These are phyloP conservation scores for Melanogaster broomeanus DNA, from an alignment of 768 basidiomycete genomes.

Conservation along the genomic window DNA sequence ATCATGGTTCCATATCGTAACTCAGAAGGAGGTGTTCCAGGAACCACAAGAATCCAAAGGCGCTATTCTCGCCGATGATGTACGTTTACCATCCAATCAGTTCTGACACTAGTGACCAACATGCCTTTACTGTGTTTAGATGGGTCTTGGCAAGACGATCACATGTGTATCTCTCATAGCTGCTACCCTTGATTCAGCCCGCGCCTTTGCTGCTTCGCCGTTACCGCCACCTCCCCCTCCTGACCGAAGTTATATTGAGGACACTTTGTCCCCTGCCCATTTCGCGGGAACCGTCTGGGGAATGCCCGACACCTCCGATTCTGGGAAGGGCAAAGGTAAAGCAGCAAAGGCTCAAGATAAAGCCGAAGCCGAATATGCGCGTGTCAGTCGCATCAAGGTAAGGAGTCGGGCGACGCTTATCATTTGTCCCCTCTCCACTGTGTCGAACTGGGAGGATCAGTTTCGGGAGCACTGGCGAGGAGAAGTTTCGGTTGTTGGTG, in stretches of 20 bases:
- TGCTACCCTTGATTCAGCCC: slow-evolving; percentile 74
- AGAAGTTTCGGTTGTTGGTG: slow-evolving; percentile 80
- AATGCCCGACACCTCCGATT: slow-evolving; percentile 60
- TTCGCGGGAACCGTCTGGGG: slow-evolving; percentile 84
- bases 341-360: slow-evolving; percentile 68
- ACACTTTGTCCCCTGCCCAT: slow-evolving; percentile 49
- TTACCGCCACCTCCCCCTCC: slow-evolving; percentile 47
- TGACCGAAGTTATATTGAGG: slow-evolving; percentile 31
- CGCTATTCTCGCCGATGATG: slow-evolving; percentile 95
- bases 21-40: slow-evolving; percentile 69
- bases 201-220: slow-evolving; percentile 59
- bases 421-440: slow-evolving; percentile 94
- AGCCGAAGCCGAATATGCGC: slow-evolving; percentile 64
- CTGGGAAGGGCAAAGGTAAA: slow-evolving; percentile 64
- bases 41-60: slow-evolving; percentile 79
- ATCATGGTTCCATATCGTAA: slow-evolving; percentile 85
- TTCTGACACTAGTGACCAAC: slow-evolving; percentile 13
- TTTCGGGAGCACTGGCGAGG: slow-evolving; percentile 97
- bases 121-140: slow-evolving; percentile 47
- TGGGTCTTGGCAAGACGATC: slow-evolving; percentile 98
- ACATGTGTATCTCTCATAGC: slow-evolving; percentile 94
- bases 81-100: slow-evolving; percentile 43
- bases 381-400: slow-evolving; percentile 76
- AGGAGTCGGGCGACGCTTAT: slow-evolving; percentile 93
- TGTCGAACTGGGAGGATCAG: slow-evolving; percentile 99